Evolutionary conservation across 2,329 filamentous ascomycete species (phyloP).

Genomic region (Hyphodiscus sp.): DNA sequence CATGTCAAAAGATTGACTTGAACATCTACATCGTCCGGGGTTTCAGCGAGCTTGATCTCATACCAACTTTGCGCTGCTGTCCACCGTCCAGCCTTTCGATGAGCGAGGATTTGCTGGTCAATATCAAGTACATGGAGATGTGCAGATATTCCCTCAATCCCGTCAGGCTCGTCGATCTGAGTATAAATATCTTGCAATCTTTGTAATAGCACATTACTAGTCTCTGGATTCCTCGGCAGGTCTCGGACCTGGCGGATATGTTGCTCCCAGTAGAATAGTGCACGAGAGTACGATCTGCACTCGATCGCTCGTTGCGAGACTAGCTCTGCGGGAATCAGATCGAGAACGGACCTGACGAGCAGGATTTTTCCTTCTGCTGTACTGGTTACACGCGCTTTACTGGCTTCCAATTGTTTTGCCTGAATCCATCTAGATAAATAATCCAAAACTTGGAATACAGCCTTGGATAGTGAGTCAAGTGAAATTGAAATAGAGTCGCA

Average conservation of each 20-base stretch:
- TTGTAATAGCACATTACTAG: constrained; percentile 62
- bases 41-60: constrained; percentile 77
- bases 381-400: constrained; percentile 6
- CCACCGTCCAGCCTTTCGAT: constrained; percentile 90
- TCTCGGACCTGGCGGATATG: constrained; percentile 56
- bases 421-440: constrained; percentile 90
- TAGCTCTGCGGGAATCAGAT: constrained; percentile 62
- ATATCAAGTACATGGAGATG: constrained; percentile 82
- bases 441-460: constrained; percentile 83
- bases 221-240: constrained; percentile 22
- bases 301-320: constrained; percentile 82
- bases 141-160: constrained; percentile 87
- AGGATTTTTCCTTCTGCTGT: constrained; percentile 42
- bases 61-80: constrained; percentile 96
- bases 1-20: constrained; percentile 83
- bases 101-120: constrained; percentile 86
- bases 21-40: constrained; percentile 68
- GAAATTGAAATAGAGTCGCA: constrained; percentile 23
- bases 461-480: constrained; percentile 40
- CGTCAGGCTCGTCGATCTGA: constrained; percentile 95
- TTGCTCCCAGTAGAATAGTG: constrained; percentile 91
- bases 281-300: constrained; percentile 86
- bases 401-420: constrained; percentile 40
- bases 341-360: constrained; percentile 66
- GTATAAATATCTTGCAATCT: constrained; percentile 90